These are phyloP conservation scores for Neospora caninum DNA, from an alignment of 169 alveolate genomes.

Conservation along the genomic window DNA sequence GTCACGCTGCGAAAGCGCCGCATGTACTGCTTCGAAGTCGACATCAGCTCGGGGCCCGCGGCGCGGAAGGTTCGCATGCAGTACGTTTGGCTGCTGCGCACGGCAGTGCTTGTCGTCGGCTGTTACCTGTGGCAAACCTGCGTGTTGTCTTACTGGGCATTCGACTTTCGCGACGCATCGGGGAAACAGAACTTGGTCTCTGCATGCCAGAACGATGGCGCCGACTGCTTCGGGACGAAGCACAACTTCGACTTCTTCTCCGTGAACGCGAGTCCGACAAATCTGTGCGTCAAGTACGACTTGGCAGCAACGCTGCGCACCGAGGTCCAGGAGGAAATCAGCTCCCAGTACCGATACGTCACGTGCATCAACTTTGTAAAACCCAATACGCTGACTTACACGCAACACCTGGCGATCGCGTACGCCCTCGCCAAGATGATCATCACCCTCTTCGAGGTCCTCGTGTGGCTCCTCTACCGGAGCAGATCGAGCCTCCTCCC, in stretches of 20 bases:
- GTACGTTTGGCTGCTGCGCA: conserved; percentile 65
- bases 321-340: not conserved
- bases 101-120: conserved; percentile 54
- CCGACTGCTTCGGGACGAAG: conserved; percentile 61
- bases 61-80: conserved; percentile 69
- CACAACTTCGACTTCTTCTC: conserved; percentile 53
- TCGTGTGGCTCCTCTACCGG: conserved; percentile 64
- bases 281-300: conserved; percentile 47
- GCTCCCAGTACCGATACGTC: conserved; percentile 49
- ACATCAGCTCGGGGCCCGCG: conserved; percentile 56
- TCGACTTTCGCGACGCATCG: conserved; percentile 45
- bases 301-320: not conserved
- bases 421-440: conserved; percentile 61
- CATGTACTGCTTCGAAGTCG: conserved; percentile 68
- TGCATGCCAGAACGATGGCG: conserved; percentile 52
- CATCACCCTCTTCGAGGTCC: conserved; percentile 61
- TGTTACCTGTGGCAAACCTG: conserved; percentile 68
- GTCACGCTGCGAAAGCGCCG: conserved; percentile 57
- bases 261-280: conserved; percentile 59
- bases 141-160: conserved; percentile 51
- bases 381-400: conserved; percentile 57
- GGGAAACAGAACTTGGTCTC: conserved; percentile 47
- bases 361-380: conserved; percentile 44
- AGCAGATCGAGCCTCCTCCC: conserved; percentile 48
- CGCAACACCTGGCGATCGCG: conserved; percentile 61